phyloP scores from a whole-genome alignment of 1,284 basidiomycete genomes.

The Neotropicomus parvogracilis region DNA sequence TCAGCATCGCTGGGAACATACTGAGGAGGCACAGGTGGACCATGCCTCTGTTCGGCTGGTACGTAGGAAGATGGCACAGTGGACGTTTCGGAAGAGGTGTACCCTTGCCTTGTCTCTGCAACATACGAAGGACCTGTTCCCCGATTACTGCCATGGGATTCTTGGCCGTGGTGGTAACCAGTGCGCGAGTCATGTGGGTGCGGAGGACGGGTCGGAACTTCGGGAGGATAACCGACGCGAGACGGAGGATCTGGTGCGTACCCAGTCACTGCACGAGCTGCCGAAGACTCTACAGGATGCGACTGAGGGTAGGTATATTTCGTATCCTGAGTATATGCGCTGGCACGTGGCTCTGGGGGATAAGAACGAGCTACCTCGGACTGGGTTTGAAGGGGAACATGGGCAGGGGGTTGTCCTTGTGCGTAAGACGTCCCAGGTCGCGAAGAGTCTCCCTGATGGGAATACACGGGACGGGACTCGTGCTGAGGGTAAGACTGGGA shows the following conservation, averaged over 20 bases:
- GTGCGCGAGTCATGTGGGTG: slow-evolving; percentile 23
- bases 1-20: slow-evolving; percentile 21
- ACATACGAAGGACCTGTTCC: slow-evolving; percentile 10
- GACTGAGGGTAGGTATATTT: slow-evolving; percentile 25
- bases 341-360: slow-evolving; percentile 21
- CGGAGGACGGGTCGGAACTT: slow-evolving; percentile 18
- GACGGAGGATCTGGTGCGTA: slow-evolving; percentile 20
- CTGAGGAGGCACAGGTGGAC: slow-evolving; percentile 13
- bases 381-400: slow-evolving; percentile 15
- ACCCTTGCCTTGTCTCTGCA: slow-evolving; percentile 23
- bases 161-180: slow-evolving; percentile 21
- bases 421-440: slow-evolving; percentile 25
- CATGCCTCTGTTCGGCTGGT: slow-evolving; percentile 23
- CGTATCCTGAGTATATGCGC: slow-evolving; percentile 26
- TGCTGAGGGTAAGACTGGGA: slow-evolving; percentile 26
- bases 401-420: slow-evolving; percentile 17
- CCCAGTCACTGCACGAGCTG: slow-evolving; percentile 11
- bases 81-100: slow-evolving; percentile 20
- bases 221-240: slow-evolving; percentile 18
- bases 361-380: slow-evolving; percentile 22
- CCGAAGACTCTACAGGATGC: slow-evolving; percentile 17
- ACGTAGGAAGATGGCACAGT: slow-evolving; percentile 18
- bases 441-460: slow-evolving; percentile 24
- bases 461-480: slow-evolving; percentile 20
- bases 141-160: slow-evolving; percentile 17